Base-by-base conservation (phyloP, 257 asterid species). In the Phtheirospermum japonicum region DNA sequence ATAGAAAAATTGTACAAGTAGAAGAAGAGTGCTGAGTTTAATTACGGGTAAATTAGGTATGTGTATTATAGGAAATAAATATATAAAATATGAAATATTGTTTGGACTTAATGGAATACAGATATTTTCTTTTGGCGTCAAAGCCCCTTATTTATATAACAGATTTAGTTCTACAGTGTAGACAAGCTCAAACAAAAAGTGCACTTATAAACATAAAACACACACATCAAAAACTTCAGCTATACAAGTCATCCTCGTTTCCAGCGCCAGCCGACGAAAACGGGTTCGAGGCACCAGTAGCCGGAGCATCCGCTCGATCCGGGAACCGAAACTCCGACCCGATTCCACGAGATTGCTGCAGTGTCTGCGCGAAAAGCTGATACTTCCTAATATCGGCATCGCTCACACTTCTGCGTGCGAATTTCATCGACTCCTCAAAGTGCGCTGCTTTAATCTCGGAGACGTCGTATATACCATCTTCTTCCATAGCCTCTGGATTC, bases 381-480 rank as follows among this genome's bases (percentile, higher is more conserved):
- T 85, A 87, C 77, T 87, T 87, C 34, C 94, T 82, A 62, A 85
- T 83, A 57, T 87, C 95, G 2, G 90, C 94, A 45, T 87, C 95
- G 7, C 95, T 84, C 8, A 87, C 95, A 59, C 95, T 87, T 76
- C 95, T 71, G 39, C 95, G 59, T 2, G 95, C 95, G 18, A 68
- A 87, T 72, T 87, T 87, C 95, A 87, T 88, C 7, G 96, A 88
- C 67, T 88, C 96, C 80, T 88, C 94, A 57, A 88, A 85, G 59
- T 88, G 96, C 23, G 85, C 79, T 1, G 94, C 85, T 69, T 67
- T 83, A 36, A 88, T 88, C 79, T 88, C 96, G 0, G 94, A 71
- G 13, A 88, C 79, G 70, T 88, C 91, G 0, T 88, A 87, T 0
- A 78, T 86, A 23, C 64, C 76, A 28, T 87, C 94, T 64, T 88